Evolutionary conservation across 768 basidiomycete species (phyloP).

Genomic region (Amanita subjunquillea): DNA sequence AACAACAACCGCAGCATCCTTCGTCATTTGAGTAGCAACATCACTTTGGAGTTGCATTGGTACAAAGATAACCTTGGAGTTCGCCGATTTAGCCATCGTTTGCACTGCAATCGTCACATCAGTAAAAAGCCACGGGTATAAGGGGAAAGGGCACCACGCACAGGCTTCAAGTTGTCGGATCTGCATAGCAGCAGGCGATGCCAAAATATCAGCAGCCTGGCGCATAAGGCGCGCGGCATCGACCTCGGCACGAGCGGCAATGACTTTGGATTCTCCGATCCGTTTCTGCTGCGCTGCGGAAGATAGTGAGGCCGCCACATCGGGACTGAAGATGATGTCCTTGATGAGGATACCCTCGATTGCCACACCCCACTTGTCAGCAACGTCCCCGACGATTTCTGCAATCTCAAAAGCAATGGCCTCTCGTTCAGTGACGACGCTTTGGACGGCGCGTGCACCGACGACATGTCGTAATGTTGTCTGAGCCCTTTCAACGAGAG

Average conservation of each 20-base stretch:
- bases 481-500: conserved; percentile 77
- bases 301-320: conserved; percentile 84
- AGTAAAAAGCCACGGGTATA: background rate
- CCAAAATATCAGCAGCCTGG: conserved; percentile 91
- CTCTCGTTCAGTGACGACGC: conserved; percentile 93
- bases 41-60: conserved; percentile 86
- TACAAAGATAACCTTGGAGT: conserved; percentile 89
- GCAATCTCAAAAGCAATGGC: conserved; percentile 95
- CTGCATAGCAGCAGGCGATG: conserved; percentile 95
- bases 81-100: conserved; percentile 86
- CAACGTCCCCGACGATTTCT: conserved; percentile 86
- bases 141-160: conserved; percentile 18
- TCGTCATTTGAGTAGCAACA: conserved; percentile 39
- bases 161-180: conserved; percentile 90
- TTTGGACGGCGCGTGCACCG: conserved; percentile 90
- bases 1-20: conserved; percentile 14
- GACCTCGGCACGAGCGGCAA: conserved; percentile 92
- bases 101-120: conserved; percentile 39
- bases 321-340: conserved; percentile 87
- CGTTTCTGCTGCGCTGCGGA: conserved; percentile 96
- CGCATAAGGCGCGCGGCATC: conserved; percentile 93
- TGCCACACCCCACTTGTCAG: conserved; percentile 94
- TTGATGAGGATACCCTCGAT: conserved; percentile 96
- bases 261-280: conserved; percentile 93
- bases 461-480: conserved; percentile 97